Evolutionary conservation across 2,329 filamentous ascomycete genomes (phyloP).

Genomic region (Scortechinia acanthostroma): DNA sequence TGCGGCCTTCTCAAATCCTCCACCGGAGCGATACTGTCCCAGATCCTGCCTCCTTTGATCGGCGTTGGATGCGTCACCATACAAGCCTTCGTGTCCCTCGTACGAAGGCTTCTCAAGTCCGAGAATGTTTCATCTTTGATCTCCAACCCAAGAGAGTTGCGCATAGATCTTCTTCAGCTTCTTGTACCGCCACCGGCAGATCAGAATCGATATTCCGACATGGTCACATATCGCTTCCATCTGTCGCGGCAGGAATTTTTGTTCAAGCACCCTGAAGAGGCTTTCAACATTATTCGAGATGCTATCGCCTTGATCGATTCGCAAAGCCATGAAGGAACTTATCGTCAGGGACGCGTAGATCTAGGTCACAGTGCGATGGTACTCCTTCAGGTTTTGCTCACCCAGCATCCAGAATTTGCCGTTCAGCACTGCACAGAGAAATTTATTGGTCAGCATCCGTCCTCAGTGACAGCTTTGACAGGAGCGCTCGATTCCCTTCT

Average conservation of each 20-base stretch:
- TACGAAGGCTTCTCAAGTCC: slow-evolving; percentile 1
- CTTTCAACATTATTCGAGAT: slow-evolving; percentile 20
- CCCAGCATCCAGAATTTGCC: neutral
- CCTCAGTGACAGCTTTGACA: neutral
- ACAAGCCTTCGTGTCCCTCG: slow-evolving; percentile 18
- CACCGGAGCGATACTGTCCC: slow-evolving; percentile 17
- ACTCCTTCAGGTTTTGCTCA: neutral
- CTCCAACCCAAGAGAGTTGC: neutral
- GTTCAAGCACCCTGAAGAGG: slow-evolving; percentile 18
- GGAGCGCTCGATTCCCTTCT: neutral
- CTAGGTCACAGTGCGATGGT: too few relatives aligned
- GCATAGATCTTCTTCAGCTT: neutral
- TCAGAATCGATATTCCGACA: neutral
- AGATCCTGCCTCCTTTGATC: slow-evolving; percentile 26
- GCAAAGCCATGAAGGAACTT: neutral
- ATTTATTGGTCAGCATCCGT: neutral
- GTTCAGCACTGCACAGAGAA: neutral
- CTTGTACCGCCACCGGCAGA: neutral
- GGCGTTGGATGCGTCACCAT: slow-evolving; percentile 33
- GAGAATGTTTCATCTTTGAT: neutral
- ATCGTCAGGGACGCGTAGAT: neutral
- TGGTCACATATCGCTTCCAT: slow-evolving; percentile 25
- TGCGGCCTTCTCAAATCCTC: slow-evolving; percentile 21
- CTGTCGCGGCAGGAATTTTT: slow-evolving; percentile 27
- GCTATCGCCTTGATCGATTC: slow-evolving; percentile 8